phyloP scores from a whole-genome alignment of 306 rosid species.

The Prunus campanulata region DNA sequence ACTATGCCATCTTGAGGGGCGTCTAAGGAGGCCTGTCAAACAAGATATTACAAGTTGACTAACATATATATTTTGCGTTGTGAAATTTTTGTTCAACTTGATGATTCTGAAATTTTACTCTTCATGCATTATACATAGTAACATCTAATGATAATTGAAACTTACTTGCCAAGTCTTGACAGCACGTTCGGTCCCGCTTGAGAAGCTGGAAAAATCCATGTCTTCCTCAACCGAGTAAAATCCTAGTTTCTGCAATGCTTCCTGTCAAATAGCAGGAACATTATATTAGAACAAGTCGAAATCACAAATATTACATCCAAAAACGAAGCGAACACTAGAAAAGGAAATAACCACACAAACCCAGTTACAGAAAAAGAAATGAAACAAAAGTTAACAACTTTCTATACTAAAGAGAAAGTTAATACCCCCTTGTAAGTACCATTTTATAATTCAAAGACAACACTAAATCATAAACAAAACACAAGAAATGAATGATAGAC shows the following conservation, averaged over 20 bases:
- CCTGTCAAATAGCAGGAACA: slow-evolving; percentile 39
- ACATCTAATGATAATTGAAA: slow-evolving; percentile 16
- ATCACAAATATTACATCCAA: no score
- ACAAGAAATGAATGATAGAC: not conserved
- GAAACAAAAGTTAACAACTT: not conserved
- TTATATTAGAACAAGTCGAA: slow-evolving; percentile 2
- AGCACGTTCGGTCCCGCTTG: slow-evolving; percentile 82
- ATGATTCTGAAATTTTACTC: not conserved
- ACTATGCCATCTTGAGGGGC: slow-evolving; percentile 77
- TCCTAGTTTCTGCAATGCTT: slow-evolving; percentile 70
- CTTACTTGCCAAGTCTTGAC: slow-evolving; percentile 99
- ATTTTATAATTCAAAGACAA: no score
- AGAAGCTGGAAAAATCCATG: slow-evolving; percentile 78
- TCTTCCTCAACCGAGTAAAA: slow-evolving; percentile 94
- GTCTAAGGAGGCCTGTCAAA: slow-evolving; percentile 61
- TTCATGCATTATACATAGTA: not conserved
- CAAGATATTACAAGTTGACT: slow-evolving; percentile 14
- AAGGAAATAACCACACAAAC: no score
- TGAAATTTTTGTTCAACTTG: not conserved
- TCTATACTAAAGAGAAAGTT: no score
- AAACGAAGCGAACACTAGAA: no score
- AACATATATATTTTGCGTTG: not conserved
- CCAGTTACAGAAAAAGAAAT: not conserved
- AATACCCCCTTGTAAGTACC: no score
- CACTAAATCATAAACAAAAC: not conserved